Base-by-base conservation (phyloP, 352 stramenopile species). In the Phytophthora meadii region DNA sequence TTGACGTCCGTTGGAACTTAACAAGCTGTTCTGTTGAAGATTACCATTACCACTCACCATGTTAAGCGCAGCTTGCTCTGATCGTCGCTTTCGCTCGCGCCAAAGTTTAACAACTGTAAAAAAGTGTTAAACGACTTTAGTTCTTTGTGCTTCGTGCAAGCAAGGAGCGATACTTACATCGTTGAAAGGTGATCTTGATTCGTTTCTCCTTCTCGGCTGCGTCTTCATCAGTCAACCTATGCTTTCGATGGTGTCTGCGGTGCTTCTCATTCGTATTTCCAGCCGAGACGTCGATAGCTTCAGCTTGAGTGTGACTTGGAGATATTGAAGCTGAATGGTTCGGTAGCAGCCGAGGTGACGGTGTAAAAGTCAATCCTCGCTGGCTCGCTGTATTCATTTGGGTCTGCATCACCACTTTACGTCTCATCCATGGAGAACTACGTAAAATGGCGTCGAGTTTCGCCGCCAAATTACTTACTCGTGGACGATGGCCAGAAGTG, bases 381-480 rank as follows among this genome's bases (percentile, higher is more conserved):
- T 74, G 44, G 15, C 56, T 64, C 10, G 53, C 55, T 5, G 22
- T 19, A 4, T 39, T 65, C 19, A 61, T 76, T 4, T 88, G 78
- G n/a, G 79, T 68, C 15, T 68, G 54, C 10, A 88, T n/a, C 24
- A 89, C 62, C 8, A 90, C 83, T 25, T 83, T 86, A 28, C 83
- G 79, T 5, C 83, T 77, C 66, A 79, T 77, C 70, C 74, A 86
- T 44, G 68, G 62, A n/a, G 83, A 86, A 5, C 66, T 79, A 37
- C 82, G 82, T 28, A 84, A 56, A 47, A 92, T 72, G 10, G 76
- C 68, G 44, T 92, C 83, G 3, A 92, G 74, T 42, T 89, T 90
- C 4, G 77, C 77, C 2, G 75, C 80, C 15, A 92, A 60, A 68
- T 87, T 68, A 24, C 66, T 74, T 25, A 47, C 45, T 57, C 63